phyloP scores from a whole-genome alignment of 306 rosid species.

The Corylus americana region DNA sequence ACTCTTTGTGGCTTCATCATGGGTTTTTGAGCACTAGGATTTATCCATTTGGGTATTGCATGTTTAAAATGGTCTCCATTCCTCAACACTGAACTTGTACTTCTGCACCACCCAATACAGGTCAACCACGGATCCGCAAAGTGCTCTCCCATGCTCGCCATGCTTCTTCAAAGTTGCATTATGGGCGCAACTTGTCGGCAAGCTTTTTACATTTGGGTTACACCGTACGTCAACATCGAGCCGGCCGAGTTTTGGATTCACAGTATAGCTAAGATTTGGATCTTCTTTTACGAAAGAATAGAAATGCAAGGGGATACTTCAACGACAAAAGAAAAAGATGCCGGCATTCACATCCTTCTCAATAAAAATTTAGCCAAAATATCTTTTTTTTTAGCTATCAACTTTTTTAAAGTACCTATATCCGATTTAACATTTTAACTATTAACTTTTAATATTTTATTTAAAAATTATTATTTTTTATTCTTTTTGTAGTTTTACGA shows the following conservation, averaged over 20 bases:
- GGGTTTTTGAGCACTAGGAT: constrained; percentile 4
- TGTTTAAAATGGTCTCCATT: constrained; percentile 1
- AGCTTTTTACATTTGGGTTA: not conserved
- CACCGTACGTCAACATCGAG: not conserved
- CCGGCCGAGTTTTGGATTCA: not conserved
- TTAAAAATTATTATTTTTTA: too few relatives aligned
- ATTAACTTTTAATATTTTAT: too few relatives aligned
- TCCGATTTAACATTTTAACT: too few relatives aligned
- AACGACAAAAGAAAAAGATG: not conserved
- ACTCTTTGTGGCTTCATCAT: not conserved
- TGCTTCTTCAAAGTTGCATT: constrained; percentile 18
- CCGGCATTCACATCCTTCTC: not conserved
- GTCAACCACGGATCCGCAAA: constrained; percentile 29
- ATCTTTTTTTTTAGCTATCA: too few relatives aligned
- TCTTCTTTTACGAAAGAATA: too few relatives aligned
- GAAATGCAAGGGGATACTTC: too few relatives aligned
- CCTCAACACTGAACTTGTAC: constrained; percentile 13
- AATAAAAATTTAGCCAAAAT: too few relatives aligned
- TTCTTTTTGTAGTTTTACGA: too few relatives aligned
- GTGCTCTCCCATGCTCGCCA: constrained; percentile 16
- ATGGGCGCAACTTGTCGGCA: constrained; percentile 12
- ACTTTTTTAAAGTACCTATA: too few relatives aligned
- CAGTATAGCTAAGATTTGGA: not conserved
- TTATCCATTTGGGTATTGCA: constrained; percentile 13
- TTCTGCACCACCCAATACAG: constrained; percentile 11